Base-by-base conservation (phyloP, 2,329 filamentous ascomycete genomes). In the Diaporthe sp. region DNA sequence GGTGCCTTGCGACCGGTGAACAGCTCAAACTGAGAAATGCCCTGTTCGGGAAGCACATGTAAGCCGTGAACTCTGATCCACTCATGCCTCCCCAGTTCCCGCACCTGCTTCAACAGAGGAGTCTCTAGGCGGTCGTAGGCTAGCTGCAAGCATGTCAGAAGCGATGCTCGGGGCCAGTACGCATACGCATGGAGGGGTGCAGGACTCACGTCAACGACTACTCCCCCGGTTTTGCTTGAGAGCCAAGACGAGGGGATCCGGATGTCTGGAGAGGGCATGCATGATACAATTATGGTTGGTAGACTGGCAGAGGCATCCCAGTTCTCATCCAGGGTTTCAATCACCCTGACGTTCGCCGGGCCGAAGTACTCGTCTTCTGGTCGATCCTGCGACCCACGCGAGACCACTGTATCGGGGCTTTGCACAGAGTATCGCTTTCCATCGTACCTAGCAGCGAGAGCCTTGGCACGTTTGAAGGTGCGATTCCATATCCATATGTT, bases 41-140 rank as follows among this genome's bases (percentile, higher is more conserved):
- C 90, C 80, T 92, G 90, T 80, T 92, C 91, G 1, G 89, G 88
- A 13, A 92, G 83, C 72, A 92, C 87, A 77, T 92, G 90, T 17
- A 92, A 82, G 0, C 90, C 90, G 78, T 92, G 89, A 75, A 92
- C 86, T 60, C 90, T 84, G 5, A 91, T 89, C 90, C 90, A 92
- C 78, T 90, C 83, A 80, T 85, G 81, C 75, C 86, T 80, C 76
- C 85, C 80, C 82, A 87, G 80, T 74, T 84, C 81, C 17, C 87
- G 86, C 76, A 92, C 87, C 79, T 92, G 90, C 68, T 85, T 83
- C 73, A 91, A 84, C 13, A 92, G 82, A 0, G 90, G 89, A 3
- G 90, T 91, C 49, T 89, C 85, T 34, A 90, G 84, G 0, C 89
- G 89, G 60, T 31, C 47, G 49, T 77, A 77, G 20, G 71, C 71